Conservation (phyloP, 176 grass and related monocot species). For the Zoysia pacifica region DNA sequence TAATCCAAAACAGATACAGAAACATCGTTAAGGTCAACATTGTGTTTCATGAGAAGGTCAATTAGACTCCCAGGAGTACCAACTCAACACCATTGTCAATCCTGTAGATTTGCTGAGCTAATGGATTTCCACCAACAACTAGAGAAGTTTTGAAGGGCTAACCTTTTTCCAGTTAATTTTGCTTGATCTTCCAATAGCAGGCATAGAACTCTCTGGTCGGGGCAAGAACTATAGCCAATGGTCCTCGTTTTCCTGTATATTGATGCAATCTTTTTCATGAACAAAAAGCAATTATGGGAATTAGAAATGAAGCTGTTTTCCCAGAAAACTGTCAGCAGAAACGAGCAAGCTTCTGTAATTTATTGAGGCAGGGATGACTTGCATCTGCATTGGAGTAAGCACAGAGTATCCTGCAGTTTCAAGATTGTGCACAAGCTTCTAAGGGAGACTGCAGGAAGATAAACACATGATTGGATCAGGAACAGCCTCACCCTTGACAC, state of each 20-base stretch:
- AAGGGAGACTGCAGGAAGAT: conserved; percentile 71
- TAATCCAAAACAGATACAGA: conserved; percentile 87
- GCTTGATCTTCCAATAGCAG: conserved; percentile 93
- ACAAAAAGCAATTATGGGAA: conserved; percentile 77
- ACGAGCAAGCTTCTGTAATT: conserved; percentile 78
- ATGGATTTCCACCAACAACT: conserved; percentile 83
- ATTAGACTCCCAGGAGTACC: conserved; percentile 89
- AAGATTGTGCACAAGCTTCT: conserved; percentile 82
- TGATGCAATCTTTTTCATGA: conserved; percentile 30
- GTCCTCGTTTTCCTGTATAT: conserved; percentile 35
- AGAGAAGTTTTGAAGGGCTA: conserved; percentile 92
- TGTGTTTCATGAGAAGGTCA: conserved; percentile 85
- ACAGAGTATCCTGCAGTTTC: conserved; percentile 75
- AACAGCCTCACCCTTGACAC: conserved; percentile 57
- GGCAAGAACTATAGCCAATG: conserved; percentile 78
- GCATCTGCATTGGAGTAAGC: conserved; percentile 91
- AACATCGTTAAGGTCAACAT: conserved; percentile 58
- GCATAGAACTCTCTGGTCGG: conserved; percentile 81
- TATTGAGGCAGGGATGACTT: conserved; percentile 86
- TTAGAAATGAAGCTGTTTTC: conserved; percentile 86
- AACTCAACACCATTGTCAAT: conserved; percentile 80
- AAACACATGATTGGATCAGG: conserved; percentile 78
- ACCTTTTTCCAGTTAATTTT: conserved; percentile 83
- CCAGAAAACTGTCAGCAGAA: conserved; percentile 82
- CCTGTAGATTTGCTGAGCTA: conserved; percentile 78